Evolutionary conservation across 768 basidiomycete genomes (phyloP).

Genomic region (Tylopilus sp.): DNA sequence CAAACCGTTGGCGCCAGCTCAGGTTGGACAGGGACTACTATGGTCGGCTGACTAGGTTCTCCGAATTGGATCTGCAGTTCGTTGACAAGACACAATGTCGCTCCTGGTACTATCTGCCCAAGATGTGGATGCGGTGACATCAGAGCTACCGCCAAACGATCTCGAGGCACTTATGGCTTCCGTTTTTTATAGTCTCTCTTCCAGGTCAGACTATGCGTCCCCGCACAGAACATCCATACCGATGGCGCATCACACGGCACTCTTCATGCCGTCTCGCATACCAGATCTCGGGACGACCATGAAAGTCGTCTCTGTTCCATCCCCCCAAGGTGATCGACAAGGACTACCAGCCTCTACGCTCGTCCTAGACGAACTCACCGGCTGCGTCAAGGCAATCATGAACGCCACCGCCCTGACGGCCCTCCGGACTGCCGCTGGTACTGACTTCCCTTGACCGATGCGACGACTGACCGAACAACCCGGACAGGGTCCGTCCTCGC

Average conservation of each 20-base stretch:
- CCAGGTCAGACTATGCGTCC: conserved; percentile 18
- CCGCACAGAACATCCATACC: conserved; percentile 63
- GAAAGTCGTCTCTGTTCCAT: conserved; percentile 81
- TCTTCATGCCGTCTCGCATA: conserved; percentile 85
- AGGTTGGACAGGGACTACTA: no score
- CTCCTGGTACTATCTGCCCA: conserved; percentile 58
- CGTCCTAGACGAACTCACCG: conserved; percentile 68
- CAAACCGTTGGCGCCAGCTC: no score
- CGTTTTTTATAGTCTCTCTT: conserved; percentile 52
- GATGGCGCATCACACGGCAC: conserved; percentile 51
- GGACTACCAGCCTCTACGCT: conserved; percentile 79
- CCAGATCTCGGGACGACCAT: conserved; percentile 53
- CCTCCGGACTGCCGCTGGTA: conserved; percentile 78
- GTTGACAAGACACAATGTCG: no score
- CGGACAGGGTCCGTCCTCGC: conserved; percentile 69
- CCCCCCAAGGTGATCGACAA: conserved; percentile 32
- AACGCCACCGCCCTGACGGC: conserved; percentile 80
- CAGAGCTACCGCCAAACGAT: conserved; percentile 41
- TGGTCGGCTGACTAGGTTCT: no score
- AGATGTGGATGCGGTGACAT: conserved; percentile 53
- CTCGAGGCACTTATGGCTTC: conserved; percentile 55
- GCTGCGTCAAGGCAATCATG: conserved; percentile 67
- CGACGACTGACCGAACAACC: not conserved
- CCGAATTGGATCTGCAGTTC: no score
- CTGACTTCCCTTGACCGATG: not conserved